phyloP scores from a whole-genome alignment of 2,329 filamentous ascomycete species.

The Neofusicoccum parvum region DNA sequence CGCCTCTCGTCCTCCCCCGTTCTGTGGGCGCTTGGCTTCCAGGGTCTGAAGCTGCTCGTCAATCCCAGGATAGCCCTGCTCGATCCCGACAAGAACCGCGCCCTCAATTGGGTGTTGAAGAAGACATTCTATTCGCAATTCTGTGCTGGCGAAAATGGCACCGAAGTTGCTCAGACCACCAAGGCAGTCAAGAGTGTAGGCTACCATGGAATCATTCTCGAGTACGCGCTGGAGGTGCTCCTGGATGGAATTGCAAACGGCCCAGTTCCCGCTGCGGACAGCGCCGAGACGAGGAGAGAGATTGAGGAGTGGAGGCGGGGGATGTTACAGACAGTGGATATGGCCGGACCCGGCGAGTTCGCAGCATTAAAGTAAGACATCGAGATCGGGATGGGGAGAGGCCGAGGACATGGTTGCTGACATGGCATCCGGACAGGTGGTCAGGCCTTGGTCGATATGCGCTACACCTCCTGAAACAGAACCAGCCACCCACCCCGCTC shows the following conservation, averaged over 20 bases:
- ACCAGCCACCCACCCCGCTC: slow-evolving; percentile 62
- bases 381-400: no score
- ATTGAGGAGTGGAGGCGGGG: slow-evolving; percentile 72
- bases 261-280: slow-evolving; percentile 8
- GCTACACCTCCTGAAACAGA: slow-evolving; percentile 65
- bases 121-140: slow-evolving; percentile 88
- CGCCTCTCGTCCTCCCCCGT: slow-evolving; percentile 1
- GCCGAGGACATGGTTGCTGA: slow-evolving; percentile 23
- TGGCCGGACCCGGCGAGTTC: slow-evolving; percentile 49
- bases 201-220: slow-evolving; percentile 82
- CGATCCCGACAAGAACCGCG: slow-evolving; percentile 36
- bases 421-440: slow-evolving; percentile 54
- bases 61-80: background rate
- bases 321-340: slow-evolving; percentile 68
- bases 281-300: slow-evolving; percentile 60
- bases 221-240: slow-evolving; percentile 70
- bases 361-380: slow-evolving; percentile 47
- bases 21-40: background rate
- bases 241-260: slow-evolving; percentile 37
- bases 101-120: slow-evolving; percentile 71
- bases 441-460: slow-evolving; percentile 79
- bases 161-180: slow-evolving; percentile 65
- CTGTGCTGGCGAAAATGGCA: slow-evolving; percentile 75
- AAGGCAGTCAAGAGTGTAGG: slow-evolving; percentile 69
- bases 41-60: slow-evolving; percentile 7